Percentiles rank a stretch among this genome's conserved stretches.
phyloP scores from a whole-genome alignment of 768 basidiomycete species.

The Zangia roseola region DNA sequence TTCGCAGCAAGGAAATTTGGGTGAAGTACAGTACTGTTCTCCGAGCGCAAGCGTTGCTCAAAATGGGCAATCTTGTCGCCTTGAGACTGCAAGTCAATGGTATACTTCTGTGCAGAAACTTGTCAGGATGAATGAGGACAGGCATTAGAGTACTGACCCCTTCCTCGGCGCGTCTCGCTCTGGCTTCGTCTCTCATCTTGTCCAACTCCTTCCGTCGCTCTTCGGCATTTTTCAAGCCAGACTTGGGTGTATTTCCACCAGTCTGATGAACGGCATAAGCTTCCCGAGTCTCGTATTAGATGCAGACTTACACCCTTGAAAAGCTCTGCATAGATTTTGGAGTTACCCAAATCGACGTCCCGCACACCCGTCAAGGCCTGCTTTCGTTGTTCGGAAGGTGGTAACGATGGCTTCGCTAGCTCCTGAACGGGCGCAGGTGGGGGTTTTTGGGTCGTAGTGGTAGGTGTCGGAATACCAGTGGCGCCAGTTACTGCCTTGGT shows the following conservation, averaged over 20 bases:
- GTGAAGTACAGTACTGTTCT: constrained; percentile 55
- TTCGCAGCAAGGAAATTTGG: constrained; percentile 61
- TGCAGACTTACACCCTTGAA: constrained; percentile 51
- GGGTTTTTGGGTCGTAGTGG: constrained; percentile 27
- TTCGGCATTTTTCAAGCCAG: constrained; percentile 56
- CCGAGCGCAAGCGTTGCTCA: constrained; percentile 51
- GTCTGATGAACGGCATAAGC: constrained; percentile 27
- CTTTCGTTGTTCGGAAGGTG: constrained; percentile 33
- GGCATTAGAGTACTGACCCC: constrained; percentile 39
- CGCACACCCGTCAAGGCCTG: constrained; percentile 46
- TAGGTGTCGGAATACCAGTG: constrained; percentile 22
- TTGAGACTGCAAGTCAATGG: constrained; percentile 59
- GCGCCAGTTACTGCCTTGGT: constrained; percentile 41
- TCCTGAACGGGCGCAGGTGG: constrained; percentile 15
- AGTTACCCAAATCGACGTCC: constrained; percentile 64
- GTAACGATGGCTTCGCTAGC: constrained; percentile 26
- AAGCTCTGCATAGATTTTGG: constrained; percentile 59
- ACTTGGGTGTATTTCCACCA: constrained; percentile 43
- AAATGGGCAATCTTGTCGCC: constrained; percentile 61
- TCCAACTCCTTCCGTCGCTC: constrained; percentile 67
- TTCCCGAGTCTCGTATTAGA: neutral
- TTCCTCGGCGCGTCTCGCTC: constrained; percentile 53
- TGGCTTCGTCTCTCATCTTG: constrained; percentile 68
- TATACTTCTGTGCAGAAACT: constrained; percentile 36
- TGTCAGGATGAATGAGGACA: constrained; percentile 7